Evolutionary conservation across 768 basidiomycete species (phyloP).

Genomic region (Amanita rimosa): DNA sequence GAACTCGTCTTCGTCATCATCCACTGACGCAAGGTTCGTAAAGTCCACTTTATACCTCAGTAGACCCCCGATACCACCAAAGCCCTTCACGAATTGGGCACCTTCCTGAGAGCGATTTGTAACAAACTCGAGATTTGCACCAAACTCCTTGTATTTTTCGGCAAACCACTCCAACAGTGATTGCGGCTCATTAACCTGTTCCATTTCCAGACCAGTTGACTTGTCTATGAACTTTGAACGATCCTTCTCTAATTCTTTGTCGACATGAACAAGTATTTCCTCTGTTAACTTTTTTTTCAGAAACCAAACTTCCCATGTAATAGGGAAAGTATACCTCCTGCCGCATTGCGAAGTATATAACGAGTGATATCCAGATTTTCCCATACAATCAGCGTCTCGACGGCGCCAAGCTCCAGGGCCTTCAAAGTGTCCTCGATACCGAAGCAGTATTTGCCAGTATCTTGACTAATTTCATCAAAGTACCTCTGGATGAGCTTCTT

Average conservation of each 20-base stretch:
- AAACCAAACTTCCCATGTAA: neutral
- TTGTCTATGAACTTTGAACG: constrained; percentile 94
- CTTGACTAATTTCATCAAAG: constrained; percentile 98
- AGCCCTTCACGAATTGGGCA: constrained; percentile 95
- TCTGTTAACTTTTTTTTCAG: constrained; percentile 29
- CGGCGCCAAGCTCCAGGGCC: constrained; percentile 90
- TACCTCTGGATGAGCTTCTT: constrained; percentile 96
- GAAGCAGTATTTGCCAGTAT: constrained; percentile 94
- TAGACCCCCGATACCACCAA: constrained; percentile 95
- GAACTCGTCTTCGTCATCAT: constrained; percentile 86
- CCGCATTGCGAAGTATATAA: constrained; percentile 83
- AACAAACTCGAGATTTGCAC: constrained; percentile 90
- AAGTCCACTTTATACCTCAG: constrained; percentile 98
- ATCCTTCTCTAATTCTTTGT: constrained; percentile 83
- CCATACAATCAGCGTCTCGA: constrained; percentile 97
- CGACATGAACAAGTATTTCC: constrained; percentile 71
- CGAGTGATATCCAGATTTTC: constrained; percentile 92
- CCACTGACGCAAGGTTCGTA: constrained; percentile 58
- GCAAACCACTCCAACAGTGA: constrained; percentile 96
- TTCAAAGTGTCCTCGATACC: constrained; percentile 96
- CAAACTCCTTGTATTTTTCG: constrained; percentile 97
- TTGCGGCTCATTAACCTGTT: constrained; percentile 70
- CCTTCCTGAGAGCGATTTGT: constrained; percentile 97
- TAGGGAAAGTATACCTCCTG: constrained; percentile 47
- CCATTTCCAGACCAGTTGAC: constrained; percentile 94